A percentile compares a stretch with the other conserved stretches of the same genome.
Evolutionary conservation across 345 rosid species (phyloP).

Genomic region (Acer saccharum): DNA sequence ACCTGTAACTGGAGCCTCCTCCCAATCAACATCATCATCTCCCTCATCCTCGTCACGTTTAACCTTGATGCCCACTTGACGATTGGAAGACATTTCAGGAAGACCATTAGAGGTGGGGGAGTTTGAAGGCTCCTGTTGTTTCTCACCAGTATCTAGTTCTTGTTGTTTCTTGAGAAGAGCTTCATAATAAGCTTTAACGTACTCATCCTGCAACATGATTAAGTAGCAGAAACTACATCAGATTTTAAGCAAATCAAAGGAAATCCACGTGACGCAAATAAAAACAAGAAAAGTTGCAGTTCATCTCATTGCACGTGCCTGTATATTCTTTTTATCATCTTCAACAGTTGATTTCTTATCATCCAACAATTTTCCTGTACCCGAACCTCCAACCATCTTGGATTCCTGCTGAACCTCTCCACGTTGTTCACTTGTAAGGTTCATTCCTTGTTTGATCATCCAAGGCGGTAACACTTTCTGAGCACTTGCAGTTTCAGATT

Average conservation of each 20-base stretch:
- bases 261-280: neutral
- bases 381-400: conserved; percentile 61
- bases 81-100: conserved; percentile 41
- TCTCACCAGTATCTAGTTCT: conserved; percentile 54
- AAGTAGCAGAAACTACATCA: conserved; percentile 2
- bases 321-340: conserved; percentile 55
- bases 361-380: conserved; percentile 46
- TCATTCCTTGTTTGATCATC: conserved; percentile 98
- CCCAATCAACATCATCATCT: conserved; percentile 78
- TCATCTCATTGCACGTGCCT: conserved; percentile 40
- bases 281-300: neutral
- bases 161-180: conserved; percentile 65
- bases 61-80: conserved; percentile 80
- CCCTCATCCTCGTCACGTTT: conserved; percentile 70
- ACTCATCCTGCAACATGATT: conserved; percentile 65
- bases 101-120: conserved; percentile 30
- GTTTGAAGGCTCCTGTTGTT: conserved; percentile 42
- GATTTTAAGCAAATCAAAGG: conserved; percentile 1
- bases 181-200: conserved; percentile 76
- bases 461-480: conserved; percentile 89
- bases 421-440: conserved; percentile 82
- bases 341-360: conserved; percentile 67
- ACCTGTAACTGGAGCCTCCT: conserved; percentile 68
- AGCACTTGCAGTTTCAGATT: conserved; percentile 54
- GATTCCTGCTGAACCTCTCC: conserved; percentile 76